Base-by-base conservation (phyloP, 331 rosid genomes). In the Cydonia oblonga region DNA sequence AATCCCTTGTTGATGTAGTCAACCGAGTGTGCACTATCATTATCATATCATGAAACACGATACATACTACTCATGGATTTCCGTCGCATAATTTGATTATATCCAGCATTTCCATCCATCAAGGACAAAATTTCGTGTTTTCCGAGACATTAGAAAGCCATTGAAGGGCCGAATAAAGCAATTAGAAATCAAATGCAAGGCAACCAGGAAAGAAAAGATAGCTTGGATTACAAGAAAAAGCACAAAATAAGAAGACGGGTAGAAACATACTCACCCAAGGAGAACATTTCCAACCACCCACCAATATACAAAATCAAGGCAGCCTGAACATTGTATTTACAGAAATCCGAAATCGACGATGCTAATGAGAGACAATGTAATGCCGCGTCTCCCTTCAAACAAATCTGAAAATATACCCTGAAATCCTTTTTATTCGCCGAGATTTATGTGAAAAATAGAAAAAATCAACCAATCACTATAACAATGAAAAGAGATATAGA, bases 341-440 rank as follows among this genome's bases (percentile, higher is more conserved):
- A 71, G 40, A 6, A n/a, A 30, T 22, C n/a, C 35, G 12, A 69
- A 5, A 72, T 40, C 62, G 30, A 70, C 66, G 38, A 3, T 1
- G 13, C 35, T 33, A 56, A 5, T 4, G 62, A 69, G 65, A 33
- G 63, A 57, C 74, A 53, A 35, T 35, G 53, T 22, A 56, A 70
- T 73, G 54, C 58, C 72, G 65, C 72, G 53, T 23, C 71, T 40
- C 40, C 53, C 76, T 70, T 29, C 32, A 15, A 77, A 77, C 53
- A 52, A 77, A 70, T 52, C 63, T 13, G 16, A 4, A 54, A 64
- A 54, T 62, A 54, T n/a, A 64, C 57, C 49, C 73, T 25, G 3
- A 57, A 4, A 76, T 24, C 51, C 13, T 53, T 63, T 57, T 58
- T n/a, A 6, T 42, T 4, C 6, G 0, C 73, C 69, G n/a, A 49